Evolutionary conservation across 2,329 filamentous ascomycete genomes (phyloP), one percentile per base, ranked within the genome.

Genomic region (Venturia nashicola): DNA sequence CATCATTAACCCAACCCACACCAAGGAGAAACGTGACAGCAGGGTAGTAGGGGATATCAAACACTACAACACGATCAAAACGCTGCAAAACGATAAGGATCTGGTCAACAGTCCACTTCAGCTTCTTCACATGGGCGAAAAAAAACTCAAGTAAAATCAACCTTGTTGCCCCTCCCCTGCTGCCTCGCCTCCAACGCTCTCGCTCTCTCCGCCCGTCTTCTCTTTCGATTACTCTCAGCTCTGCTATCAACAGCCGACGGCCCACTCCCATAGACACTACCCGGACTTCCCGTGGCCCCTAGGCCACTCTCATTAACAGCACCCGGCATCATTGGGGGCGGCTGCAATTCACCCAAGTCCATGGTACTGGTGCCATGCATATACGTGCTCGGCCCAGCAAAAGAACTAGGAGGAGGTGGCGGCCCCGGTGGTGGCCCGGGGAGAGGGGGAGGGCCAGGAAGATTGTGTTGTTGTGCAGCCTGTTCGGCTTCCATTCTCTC

Each of bases 171-270:
- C 39, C 39, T 44, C 9, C 59, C 59, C 59, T 60, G 34, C 59
- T 44, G 59, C 9, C 59, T 60, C 6, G 36, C 36, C 18, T 60
- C 27, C 16, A 42, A 16, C n/a, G 42, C 42, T 62, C 75, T 73
- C 9, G 74, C 74, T 64, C 74, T 66, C 67, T 76, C 74, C 18
- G 74, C 75, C 66, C 74, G 69, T 62, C 75, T 69, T 57, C 75
- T 68, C 64, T 74, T 69, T 63, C 75, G 68, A 59, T 76, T 76
- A 9, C 70, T 71, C 57, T 76, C 74, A 65, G 73, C 76, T 63
- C 72, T 72, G 67, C 73, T 75, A 23, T 74, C 68, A 60, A 74
- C 73, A 8, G 72, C 74, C 63, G 74, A 73, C 8, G 75, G 76
- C 7, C 71, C 69, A 12, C 71, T 73, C 23, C 73, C 72, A 14